These are phyloP conservation scores for Diaporthe sp. DNA, from an alignment of 2,329 filamentous ascomycete species.

Conservation along the genomic window DNA sequence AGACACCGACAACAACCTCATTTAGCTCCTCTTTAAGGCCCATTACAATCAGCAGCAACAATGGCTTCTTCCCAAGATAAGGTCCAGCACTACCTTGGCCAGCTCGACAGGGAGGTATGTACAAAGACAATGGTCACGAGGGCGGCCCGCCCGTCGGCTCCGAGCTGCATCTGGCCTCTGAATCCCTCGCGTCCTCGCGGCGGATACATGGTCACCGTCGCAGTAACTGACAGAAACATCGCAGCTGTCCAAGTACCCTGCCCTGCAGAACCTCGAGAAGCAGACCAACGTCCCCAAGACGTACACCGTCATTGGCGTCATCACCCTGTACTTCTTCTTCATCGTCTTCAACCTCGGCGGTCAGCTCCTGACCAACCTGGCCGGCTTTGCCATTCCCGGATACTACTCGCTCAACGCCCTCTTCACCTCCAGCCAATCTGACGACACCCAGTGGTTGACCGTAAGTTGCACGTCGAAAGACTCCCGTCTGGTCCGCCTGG, in stretches of 20 bases:
- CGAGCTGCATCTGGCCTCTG: conserved; percentile 29
- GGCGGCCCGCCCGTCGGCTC: conserved; percentile 25
- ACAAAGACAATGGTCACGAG: conserved; percentile 29
- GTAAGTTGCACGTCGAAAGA: conserved; percentile 61
- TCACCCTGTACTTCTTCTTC: conserved; percentile 87
- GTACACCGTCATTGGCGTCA: conserved; percentile 83
- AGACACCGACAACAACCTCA: conserved; percentile 40
- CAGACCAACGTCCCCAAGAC: conserved; percentile 87
- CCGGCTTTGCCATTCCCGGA: conserved; percentile 84
- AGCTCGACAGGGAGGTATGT: conserved; percentile 87
- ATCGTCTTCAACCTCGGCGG: conserved; percentile 94
- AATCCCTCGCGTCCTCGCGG: background rate
- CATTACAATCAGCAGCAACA: conserved; percentile 51
- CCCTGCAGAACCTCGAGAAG: conserved; percentile 88
- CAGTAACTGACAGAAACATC: conserved; percentile 35
- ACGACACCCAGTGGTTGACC: conserved; percentile 86
- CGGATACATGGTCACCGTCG: background rate
- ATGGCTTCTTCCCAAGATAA: conserved; percentile 84
- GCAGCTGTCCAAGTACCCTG: conserved; percentile 88
- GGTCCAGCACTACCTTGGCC: conserved; percentile 80
- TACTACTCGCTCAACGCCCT: conserved; percentile 88
- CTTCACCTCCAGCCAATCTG: conserved; percentile 78
- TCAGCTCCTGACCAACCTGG: conserved; percentile 88
- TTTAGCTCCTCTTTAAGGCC: conserved; percentile 38
- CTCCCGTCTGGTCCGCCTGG: background rate